A percentile compares a stretch with the other conserved stretches of the same genome.
Conservation (phyloP, 495 filamentous ascomycete species). For the Aspergillus coremiiformis region DNA sequence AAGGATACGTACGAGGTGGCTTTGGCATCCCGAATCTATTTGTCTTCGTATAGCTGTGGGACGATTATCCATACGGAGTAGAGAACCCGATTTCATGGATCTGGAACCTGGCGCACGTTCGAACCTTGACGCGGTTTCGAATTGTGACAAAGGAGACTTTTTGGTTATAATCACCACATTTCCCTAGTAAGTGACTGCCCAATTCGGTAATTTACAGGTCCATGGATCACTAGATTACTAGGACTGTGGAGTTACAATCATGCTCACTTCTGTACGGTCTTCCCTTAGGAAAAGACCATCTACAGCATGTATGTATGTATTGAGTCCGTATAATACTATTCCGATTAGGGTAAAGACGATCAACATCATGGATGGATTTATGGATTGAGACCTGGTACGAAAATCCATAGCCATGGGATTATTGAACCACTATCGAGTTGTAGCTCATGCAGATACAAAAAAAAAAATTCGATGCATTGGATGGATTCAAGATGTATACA, state of each 20-base stretch:
- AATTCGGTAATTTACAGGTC: background rate
- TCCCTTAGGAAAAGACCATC: background rate
- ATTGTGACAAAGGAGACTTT: background rate
- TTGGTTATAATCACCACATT: background rate
- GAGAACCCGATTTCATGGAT: background rate
- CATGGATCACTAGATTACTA: background rate
- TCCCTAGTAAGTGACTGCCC: background rate
- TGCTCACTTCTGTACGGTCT: background rate
- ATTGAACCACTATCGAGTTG: background rate
- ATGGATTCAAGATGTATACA: no score
- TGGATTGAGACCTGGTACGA: background rate
- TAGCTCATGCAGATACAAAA: no score
- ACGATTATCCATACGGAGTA: background rate
- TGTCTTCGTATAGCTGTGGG: background rate
- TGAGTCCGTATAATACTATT: background rate
- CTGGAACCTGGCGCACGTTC: background rate
- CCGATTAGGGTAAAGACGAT: background rate
- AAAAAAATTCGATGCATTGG: no score
- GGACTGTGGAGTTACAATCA: background rate
- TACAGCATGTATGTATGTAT: no score
- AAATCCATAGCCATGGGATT: background rate
- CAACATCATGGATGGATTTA: background rate
- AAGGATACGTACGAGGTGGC: background rate
- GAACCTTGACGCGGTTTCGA: background rate
- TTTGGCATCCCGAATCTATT: background rate